Evolutionary conservation across 495 filamentous ascomycete genomes (phyloP).

Genomic region (Tuber umbilicatum): DNA sequence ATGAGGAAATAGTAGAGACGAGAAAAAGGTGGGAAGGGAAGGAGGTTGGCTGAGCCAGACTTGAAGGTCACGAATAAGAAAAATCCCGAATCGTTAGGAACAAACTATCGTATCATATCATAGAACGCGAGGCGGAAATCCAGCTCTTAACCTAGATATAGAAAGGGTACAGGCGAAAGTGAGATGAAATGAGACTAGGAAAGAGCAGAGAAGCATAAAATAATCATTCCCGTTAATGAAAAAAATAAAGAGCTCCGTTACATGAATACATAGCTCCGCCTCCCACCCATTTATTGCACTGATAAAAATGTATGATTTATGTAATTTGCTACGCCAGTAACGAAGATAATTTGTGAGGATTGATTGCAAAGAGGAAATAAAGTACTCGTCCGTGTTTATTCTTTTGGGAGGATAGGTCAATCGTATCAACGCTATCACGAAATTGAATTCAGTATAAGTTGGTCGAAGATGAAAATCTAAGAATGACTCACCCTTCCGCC

Average conservation of each 20-base stretch:
- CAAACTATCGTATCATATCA: too few relatives aligned
- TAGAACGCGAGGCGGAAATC: not conserved
- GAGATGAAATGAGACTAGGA: constrained; percentile 2
- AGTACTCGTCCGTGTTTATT: not conserved
- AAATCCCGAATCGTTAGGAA: not conserved
- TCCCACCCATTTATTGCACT: not conserved
- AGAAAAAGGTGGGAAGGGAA: not conserved
- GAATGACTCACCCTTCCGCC: constrained; percentile 41
- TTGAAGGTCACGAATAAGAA: constrained; percentile 2
- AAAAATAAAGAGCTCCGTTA: constrained; percentile 3
- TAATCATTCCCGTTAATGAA: not conserved
- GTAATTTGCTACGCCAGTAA: constrained; percentile 3
- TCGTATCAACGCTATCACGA: constrained; percentile 1
- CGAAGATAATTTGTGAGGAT: constrained; percentile 2
- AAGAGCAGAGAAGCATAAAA: constrained; percentile 6
- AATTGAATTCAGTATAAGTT: not conserved
- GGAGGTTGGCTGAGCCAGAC: constrained; percentile 1
- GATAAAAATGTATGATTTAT: constrained; percentile 9
- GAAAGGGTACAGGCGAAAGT: constrained; percentile 1
- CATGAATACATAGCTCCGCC: constrained; percentile 3
- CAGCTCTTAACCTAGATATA: not conserved
- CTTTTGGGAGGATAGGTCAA: not conserved
- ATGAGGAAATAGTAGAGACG: not conserved
- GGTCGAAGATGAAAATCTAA: not conserved
- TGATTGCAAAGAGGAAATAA: not conserved